Percentiles rank a stretch among this genome's conserved stretches.
Evolutionary conservation across 805 yeast genomes (phyloP).

Genomic region (Ogataea chonburiensis): DNA sequence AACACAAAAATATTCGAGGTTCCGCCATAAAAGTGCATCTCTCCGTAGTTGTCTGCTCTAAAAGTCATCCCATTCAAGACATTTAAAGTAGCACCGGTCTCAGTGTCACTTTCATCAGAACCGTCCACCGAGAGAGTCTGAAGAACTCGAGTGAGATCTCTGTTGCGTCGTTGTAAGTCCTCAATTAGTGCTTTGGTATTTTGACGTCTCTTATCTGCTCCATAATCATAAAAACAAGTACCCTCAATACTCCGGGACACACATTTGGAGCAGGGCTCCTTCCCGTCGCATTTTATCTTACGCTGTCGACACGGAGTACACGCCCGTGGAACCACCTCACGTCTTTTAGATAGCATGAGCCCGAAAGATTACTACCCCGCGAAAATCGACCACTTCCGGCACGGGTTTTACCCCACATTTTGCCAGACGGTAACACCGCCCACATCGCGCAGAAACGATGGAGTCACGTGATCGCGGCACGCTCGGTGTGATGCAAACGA

Average conservation of each 20-base stretch:
- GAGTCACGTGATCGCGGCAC: no score
- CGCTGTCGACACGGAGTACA: constrained; percentile 5
- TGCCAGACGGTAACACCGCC: not conserved
- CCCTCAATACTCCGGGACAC: constrained; percentile 32
- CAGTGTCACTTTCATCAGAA: not conserved
- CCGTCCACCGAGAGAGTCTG: not conserved
- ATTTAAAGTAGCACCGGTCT: not conserved
- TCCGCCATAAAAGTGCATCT: constrained; percentile 8
- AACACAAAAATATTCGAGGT: constrained; percentile 5
- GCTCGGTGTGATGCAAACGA: no score
- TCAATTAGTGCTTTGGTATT: constrained; percentile 4
- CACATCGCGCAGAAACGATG: no score
- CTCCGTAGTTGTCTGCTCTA: constrained; percentile 1
- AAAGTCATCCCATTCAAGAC: constrained; percentile 1
- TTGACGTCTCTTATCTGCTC: constrained; percentile 5
- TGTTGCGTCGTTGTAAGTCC: constrained; percentile 4
- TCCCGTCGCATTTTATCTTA: constrained; percentile 6
- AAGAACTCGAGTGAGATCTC: constrained; percentile 2
- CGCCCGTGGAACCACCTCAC: constrained; percentile 5
- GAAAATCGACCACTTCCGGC: no score
- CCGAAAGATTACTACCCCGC: no score
- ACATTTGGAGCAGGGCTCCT: constrained; percentile 12
- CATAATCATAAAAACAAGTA: constrained; percentile 2
- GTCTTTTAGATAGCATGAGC: not conserved
- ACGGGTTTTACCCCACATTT: constrained; percentile 1